A percentile compares a stretch with the other conserved stretches of the same genome.
Conservation (phyloP, 2,329 filamentous ascomycete species). For the Delphinella strobiligena region DNA sequence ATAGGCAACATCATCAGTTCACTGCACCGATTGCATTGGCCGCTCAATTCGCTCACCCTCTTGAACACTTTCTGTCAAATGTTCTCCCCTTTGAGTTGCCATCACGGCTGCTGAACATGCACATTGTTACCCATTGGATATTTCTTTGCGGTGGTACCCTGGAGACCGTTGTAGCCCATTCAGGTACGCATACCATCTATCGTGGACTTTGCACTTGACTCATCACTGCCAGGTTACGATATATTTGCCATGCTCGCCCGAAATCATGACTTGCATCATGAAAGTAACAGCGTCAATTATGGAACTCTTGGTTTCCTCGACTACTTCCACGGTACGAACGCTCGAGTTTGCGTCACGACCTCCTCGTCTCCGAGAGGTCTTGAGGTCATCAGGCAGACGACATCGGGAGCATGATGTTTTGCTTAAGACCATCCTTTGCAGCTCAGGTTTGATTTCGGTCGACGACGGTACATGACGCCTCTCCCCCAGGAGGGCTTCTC, state of each 20-base stretch:
- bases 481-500: too few relatives aligned
- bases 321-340: conserved; percentile 2
- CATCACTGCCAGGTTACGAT: conserved; percentile 4
- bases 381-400: too few relatives aligned
- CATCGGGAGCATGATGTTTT: too few relatives aligned
- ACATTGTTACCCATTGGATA: not conserved
- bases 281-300: conserved; percentile 5
- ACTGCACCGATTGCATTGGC: conserved; percentile 6
- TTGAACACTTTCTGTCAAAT: conserved; percentile 7
- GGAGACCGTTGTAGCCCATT: conserved; percentile 7
- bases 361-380: too few relatives aligned
- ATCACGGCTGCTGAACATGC: conserved; percentile 1
- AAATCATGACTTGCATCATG: conserved; percentile 8
- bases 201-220: not conserved
- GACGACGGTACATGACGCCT: too few relatives aligned
- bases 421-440: too few relatives aligned
- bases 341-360: not conserved
- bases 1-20: conserved; percentile 9
- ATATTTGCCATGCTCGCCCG: conserved; percentile 1
- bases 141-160: conserved; percentile 3
- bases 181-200: not conserved
- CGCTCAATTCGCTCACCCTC: conserved; percentile 8
- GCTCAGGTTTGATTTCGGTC: too few relatives aligned
- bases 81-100: conserved; percentile 5
- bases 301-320: conserved; percentile 7